Percentiles rank a stretch among this genome's conserved stretches.
phyloP scores from a whole-genome alignment of 257 asterid species.

The Solanum tacnaense region DNA sequence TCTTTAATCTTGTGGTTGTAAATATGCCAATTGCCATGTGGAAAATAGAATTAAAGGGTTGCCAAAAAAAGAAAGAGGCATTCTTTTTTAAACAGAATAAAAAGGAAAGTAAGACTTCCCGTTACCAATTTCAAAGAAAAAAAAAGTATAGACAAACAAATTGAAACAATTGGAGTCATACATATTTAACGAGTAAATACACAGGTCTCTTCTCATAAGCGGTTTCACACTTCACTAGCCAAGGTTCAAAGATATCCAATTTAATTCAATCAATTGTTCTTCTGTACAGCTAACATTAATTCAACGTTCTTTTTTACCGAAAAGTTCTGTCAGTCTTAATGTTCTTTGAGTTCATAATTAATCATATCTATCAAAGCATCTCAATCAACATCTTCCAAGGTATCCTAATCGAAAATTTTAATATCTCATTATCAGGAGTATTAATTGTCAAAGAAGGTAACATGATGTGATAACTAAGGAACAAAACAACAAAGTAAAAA shows the following conservation, averaged over 20 bases:
- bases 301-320: neutral
- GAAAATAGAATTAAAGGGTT: neutral
- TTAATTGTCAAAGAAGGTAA: neutral
- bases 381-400: neutral
- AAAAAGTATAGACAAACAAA: neutral
- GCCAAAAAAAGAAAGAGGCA: neutral
- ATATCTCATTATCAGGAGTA: neutral
- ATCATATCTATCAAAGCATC: neutral
- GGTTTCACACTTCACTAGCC: neutral
- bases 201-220: neutral
- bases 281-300: neutral
- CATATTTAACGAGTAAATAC: neutral
- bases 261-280: neutral
- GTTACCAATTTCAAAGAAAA: neutral
- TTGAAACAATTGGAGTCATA: neutral
- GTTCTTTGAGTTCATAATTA: neutral
- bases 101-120: neutral
- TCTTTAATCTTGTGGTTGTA: neutral
- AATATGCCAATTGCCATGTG: neutral
- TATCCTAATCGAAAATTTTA: neutral
- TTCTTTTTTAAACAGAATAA: neutral
- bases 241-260: neutral
- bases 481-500: neutral
- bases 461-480: neutral
- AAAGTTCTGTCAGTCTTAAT: neutral